These are phyloP conservation scores for Saitozyma podzolica DNA, from an alignment of 768 basidiomycete genomes.

Conservation along the genomic window DNA sequence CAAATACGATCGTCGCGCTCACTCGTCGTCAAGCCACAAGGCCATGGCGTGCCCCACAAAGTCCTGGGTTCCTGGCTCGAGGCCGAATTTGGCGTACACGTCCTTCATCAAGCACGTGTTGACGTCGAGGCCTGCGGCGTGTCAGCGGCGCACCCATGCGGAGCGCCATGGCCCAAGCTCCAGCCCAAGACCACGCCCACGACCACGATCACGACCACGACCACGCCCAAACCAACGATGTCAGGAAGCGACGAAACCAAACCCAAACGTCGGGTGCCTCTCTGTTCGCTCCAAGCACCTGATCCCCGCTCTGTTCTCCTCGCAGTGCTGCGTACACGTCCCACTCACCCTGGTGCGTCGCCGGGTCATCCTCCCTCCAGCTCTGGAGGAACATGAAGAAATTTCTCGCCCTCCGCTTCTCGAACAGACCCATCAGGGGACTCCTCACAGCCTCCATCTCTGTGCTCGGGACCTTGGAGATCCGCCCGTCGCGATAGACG, in stretches of 20 bases:
- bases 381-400: constrained; percentile 96
- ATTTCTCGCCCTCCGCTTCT: constrained; percentile 96
- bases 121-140: constrained; percentile 70
- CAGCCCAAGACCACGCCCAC: too few relatives aligned
- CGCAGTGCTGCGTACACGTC: neutral
- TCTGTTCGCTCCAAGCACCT: too few relatives aligned
- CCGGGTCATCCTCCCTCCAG: constrained; percentile 93
- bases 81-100: constrained; percentile 94
- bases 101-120: constrained; percentile 89
- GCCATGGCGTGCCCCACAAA: constrained; percentile 99
- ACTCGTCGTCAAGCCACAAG: constrained; percentile 96
- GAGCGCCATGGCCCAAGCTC: too few relatives aligned
- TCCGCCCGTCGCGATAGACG: constrained; percentile 93
- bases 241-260: too few relatives aligned
- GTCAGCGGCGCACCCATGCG: too few relatives aligned
- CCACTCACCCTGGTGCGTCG: constrained; percentile 83
- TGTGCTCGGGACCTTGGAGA: constrained; percentile 95
- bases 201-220: too few relatives aligned
- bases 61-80: constrained; percentile 96
- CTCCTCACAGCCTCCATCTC: constrained; percentile 95
- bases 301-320: neutral
- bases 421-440: constrained; percentile 97
- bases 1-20: constrained; percentile 46
- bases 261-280: too few relatives aligned
- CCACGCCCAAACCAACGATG: too few relatives aligned